Evolutionary conservation across 768 basidiomycete genomes (phyloP).

Genomic region (Cystofilobasidium capitatum): DNA sequence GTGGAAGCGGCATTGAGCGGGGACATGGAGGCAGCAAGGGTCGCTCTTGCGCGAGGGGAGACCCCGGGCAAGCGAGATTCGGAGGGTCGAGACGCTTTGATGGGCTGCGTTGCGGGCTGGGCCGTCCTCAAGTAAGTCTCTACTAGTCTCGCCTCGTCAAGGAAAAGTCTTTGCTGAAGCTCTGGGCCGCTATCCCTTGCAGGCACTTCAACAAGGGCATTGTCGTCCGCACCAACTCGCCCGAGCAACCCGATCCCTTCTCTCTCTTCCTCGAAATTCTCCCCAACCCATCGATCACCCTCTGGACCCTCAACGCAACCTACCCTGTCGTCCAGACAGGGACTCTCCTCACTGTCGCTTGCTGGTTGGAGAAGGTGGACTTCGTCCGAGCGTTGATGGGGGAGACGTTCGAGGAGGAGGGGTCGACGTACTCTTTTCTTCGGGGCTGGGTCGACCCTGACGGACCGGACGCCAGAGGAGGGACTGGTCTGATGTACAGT

Average conservation of each 20-base stretch:
- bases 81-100: not conserved
- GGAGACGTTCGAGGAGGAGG: not conserved
- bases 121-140: not conserved
- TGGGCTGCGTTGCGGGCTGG: not conserved
- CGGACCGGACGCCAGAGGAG: constrained; percentile 9
- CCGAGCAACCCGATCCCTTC: not conserved
- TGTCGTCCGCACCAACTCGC: not conserved
- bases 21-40: not conserved
- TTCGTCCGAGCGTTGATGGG: not conserved
- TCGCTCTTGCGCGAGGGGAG: not conserved
- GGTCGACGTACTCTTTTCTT: not conserved
- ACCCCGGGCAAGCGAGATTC: not conserved
- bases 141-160: not conserved
- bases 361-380: not conserved
- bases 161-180: not conserved
- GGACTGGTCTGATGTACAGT: constrained; percentile 20
- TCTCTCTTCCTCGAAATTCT: not conserved
- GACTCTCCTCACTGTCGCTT: not conserved
- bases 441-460: constrained; percentile 8
- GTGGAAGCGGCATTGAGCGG: not conserved
- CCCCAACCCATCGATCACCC: not conserved
- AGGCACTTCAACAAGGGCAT: not conserved
- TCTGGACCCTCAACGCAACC: not conserved
- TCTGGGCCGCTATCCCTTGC: not conserved
- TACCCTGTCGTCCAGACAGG: not conserved